Evolutionary conservation across 2,329 filamentous ascomycete species (phyloP).

Genomic region (Pyricularia grisea): DNA sequence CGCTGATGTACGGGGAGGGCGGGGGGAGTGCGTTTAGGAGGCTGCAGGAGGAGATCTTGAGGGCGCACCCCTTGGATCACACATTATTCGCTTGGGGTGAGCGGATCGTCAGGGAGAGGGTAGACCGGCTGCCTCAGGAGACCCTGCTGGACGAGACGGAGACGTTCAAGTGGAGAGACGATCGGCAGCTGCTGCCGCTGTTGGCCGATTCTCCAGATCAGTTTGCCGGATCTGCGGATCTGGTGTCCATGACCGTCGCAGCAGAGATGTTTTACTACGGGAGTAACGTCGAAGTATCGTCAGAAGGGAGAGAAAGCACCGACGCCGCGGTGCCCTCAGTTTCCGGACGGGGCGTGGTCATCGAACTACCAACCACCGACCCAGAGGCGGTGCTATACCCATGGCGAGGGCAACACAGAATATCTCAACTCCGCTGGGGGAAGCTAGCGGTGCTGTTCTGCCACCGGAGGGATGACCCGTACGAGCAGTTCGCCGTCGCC

Average conservation of each 20-base stretch:
- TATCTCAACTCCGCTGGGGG: constrained; percentile 1
- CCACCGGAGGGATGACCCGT: background rate
- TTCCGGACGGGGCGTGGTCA: background rate
- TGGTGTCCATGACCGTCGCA: constrained; percentile 4
- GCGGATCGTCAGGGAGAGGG: background rate
- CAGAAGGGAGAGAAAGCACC: background rate
- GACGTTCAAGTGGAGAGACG: background rate
- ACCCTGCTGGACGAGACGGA: background rate
- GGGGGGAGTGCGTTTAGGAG: constrained; percentile 9
- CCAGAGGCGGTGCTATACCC: constrained; percentile 1
- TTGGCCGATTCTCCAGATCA: constrained; percentile 4
- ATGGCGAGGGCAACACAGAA: background rate
- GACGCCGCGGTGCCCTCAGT: background rate
- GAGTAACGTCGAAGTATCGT: background rate
- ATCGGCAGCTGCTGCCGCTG: constrained; percentile 1
- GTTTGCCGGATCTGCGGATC: constrained; percentile 1
- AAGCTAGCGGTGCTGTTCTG: constrained; percentile 4
- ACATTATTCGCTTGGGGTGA: constrained; percentile 15
- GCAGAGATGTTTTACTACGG: constrained; percentile 3
- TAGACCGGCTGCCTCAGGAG: background rate
- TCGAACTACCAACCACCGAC: background rate
- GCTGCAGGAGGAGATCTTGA: constrained; percentile 12
- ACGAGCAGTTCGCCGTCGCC: constrained; percentile 4
- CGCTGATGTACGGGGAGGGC: constrained; percentile 13
- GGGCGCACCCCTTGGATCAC: constrained; percentile 7